Conservation (phyloP, 306 rosid species). For the Biancaea sappan region DNA sequence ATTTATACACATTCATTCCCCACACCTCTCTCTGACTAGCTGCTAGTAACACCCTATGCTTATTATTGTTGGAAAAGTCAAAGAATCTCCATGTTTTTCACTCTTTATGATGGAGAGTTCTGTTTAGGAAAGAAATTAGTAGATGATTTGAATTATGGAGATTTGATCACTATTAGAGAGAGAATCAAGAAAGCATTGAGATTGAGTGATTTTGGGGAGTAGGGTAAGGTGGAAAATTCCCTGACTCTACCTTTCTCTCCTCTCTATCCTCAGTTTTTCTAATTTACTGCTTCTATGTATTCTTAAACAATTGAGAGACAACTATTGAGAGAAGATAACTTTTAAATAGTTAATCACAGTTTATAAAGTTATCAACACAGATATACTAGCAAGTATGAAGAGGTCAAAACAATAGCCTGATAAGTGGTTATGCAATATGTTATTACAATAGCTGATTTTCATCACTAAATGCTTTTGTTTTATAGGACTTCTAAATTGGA, state of each 20-base stretch:
- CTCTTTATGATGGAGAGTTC: no score
- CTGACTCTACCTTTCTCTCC: no score
- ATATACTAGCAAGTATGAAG: not conserved
- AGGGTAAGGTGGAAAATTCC: no score
- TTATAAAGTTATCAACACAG: not conserved
- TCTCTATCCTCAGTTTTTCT: no score
- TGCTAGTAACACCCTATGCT: no score
- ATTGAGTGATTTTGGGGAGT: not conserved
- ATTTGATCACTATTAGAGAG: no score
- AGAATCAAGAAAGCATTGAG: no score
- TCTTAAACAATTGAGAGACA: not conserved
- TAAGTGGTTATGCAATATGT: not conserved
- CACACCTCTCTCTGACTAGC: no score
- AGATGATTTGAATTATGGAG: no score
- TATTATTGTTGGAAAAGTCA: no score
- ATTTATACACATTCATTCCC: not conserved
- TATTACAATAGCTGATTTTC: not conserved
- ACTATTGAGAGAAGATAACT: not conserved
- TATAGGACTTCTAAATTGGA: constrained; percentile 60
- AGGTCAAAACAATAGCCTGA: not conserved
- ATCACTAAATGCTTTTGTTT: not conserved
- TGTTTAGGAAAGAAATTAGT: no score
- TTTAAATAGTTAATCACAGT: not conserved
- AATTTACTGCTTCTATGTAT: not conserved
- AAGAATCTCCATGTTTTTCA: no score